Percentiles rank a stretch among this genome's conserved stretches.
phyloP scores from a whole-genome alignment of 2,329 filamentous ascomycete genomes.

The Allantophomopsis cytisporea region DNA sequence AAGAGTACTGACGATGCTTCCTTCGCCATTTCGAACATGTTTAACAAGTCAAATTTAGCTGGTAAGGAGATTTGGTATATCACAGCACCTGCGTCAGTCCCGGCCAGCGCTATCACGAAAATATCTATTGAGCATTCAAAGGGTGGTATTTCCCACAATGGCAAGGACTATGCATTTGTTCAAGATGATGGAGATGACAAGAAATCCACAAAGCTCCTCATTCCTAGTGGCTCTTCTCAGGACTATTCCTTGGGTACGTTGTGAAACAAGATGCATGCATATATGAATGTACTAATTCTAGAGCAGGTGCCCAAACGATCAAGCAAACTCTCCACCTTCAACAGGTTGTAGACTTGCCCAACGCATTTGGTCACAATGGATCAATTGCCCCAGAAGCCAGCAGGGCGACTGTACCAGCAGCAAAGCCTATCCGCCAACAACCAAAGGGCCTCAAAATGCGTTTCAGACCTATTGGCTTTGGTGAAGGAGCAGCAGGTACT shows the following conservation, averaged over 20 bases:
- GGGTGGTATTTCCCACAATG: constrained; percentile 45
- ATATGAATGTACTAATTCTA: too few relatives aligned
- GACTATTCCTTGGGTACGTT: constrained; percentile 8
- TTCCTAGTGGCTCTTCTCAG: constrained; percentile 39
- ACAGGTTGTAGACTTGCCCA: constrained; percentile 39
- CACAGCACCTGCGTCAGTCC: constrained; percentile 54
- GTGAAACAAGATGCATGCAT: too few relatives aligned
- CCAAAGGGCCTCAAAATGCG: constrained; percentile 54
- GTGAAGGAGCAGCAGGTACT: constrained; percentile 24
- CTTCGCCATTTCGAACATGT: constrained; percentile 26
- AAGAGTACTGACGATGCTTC: constrained; percentile 4
- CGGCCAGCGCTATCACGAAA: constrained; percentile 53
- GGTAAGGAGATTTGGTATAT: constrained; percentile 76
- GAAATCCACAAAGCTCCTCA: constrained; percentile 42
- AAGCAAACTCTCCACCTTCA: constrained; percentile 50
- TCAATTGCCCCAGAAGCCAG: constrained; percentile 24
- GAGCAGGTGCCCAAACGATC: too few relatives aligned
- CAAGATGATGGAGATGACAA: constrained; percentile 36
- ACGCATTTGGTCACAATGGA: constrained; percentile 10
- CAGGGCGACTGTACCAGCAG: constrained; percentile 29
- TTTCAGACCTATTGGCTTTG: constrained; percentile 52
- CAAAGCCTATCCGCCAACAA: constrained; percentile 39
- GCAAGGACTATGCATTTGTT: constrained; percentile 46
- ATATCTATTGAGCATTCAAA: constrained; percentile 46
- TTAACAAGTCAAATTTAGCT: constrained; percentile 42